phyloP scores from a whole-genome alignment of 129 eudicot genomes.

The Scalesia atractyloides region DNA sequence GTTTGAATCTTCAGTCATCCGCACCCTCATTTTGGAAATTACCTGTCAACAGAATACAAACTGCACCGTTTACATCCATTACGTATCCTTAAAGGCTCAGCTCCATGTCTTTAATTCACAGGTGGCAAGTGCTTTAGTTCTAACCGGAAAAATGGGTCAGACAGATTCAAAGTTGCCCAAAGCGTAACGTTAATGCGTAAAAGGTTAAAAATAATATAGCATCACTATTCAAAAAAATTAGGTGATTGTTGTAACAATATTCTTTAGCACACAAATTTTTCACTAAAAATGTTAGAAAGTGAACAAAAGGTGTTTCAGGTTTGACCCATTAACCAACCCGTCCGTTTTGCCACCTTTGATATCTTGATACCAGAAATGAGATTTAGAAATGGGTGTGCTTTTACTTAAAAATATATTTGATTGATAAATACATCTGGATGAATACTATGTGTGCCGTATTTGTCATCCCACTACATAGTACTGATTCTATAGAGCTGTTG shows the following conservation, averaged over 20 bases:
- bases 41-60: constrained; percentile 48
- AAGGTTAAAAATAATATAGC: background rate
- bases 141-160: background rate
- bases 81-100: constrained; percentile 7
- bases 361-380: constrained; percentile 18
- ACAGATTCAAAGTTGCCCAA: background rate
- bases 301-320: background rate
- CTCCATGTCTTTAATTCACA: background rate
- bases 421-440: constrained; percentile 53
- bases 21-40: constrained; percentile 67
- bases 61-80: background rate
- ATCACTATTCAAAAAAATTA: background rate
- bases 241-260: background rate
- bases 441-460: constrained; percentile 83
- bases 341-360: background rate
- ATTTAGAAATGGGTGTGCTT: background rate
- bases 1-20: constrained; percentile 92
- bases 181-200: background rate
- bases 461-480: constrained; percentile 98
- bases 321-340: background rate
- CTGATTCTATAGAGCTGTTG: constrained; percentile 92
- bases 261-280: background rate
- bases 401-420: background rate
- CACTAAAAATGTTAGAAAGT: background rate
- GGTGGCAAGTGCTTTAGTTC: constrained; percentile 5